Percentiles rank a stretch among this genome's conserved stretches.
These are phyloP conservation scores for Cladosporium sp. DNA, from an alignment of 2,329 filamentous ascomycete species.

Conservation along the genomic window DNA sequence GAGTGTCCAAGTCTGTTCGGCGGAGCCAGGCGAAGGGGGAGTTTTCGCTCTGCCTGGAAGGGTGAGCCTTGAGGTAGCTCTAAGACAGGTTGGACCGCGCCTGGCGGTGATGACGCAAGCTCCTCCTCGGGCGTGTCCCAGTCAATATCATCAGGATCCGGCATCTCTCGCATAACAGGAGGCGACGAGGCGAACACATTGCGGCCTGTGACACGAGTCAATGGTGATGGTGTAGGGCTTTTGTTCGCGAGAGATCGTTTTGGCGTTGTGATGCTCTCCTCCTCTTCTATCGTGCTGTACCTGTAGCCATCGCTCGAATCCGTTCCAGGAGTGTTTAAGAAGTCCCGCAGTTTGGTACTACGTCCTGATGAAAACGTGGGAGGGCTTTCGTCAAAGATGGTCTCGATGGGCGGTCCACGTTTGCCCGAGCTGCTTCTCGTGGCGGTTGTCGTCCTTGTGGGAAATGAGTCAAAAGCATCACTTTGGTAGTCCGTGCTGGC, in stretches of 20 bases:
- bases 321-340: slow-evolving; percentile 41
- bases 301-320: slow-evolving; percentile 31
- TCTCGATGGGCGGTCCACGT: slow-evolving; percentile 68
- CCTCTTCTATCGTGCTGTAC: slow-evolving; percentile 48
- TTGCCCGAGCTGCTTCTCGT: slow-evolving; percentile 63
- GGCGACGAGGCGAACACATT: slow-evolving; percentile 41
- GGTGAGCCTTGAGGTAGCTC: neutral
- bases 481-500: slow-evolving; percentile 76
- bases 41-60: slow-evolving; percentile 1
- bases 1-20: slow-evolving; percentile 22
- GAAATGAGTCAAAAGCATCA: slow-evolving; percentile 74
- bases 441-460: slow-evolving; percentile 62
- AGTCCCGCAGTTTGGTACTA: slow-evolving; percentile 42
- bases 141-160: slow-evolving; percentile 32
- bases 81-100: slow-evolving; percentile 2
- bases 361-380: slow-evolving; percentile 29
- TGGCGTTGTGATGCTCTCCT: slow-evolving; percentile 47
- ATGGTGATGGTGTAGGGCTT: slow-evolving; percentile 33
- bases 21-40: slow-evolving; percentile 25
- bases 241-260: slow-evolving; percentile 39
- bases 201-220: slow-evolving; percentile 28
- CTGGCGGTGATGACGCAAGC: slow-evolving; percentile 15
- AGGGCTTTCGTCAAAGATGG: slow-evolving; percentile 75
- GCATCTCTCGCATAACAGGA: slow-evolving; percentile 39
- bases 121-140: slow-evolving; percentile 35